phyloP scores from a whole-genome alignment of 169 alveolate species.

The Babesia ovata region DNA sequence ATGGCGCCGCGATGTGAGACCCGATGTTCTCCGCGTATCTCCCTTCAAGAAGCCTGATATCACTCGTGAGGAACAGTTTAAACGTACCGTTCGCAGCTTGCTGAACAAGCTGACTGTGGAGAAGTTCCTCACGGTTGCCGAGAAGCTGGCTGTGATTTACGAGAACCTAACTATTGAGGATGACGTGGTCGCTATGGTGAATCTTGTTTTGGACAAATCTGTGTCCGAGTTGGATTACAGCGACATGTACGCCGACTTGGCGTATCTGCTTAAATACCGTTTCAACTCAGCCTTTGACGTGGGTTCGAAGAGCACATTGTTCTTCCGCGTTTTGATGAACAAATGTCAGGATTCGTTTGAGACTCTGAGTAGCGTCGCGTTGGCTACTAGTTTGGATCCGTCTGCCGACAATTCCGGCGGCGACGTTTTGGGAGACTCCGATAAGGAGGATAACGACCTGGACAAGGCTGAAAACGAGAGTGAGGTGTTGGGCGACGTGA shows the following conservation, averaged over 20 bases:
- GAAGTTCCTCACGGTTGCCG: slow-evolving; percentile 85
- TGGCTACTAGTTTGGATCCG: neutral
- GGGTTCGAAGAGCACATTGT: slow-evolving; percentile 46
- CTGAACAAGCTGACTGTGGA: slow-evolving; percentile 88
- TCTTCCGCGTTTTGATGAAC: slow-evolving; percentile 51
- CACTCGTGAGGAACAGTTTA: slow-evolving; percentile 75
- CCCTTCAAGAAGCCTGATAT: slow-evolving; percentile 59
- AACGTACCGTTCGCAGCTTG: slow-evolving; percentile 81
- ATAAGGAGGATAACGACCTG: slow-evolving; percentile 12
- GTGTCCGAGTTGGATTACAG: slow-evolving; percentile 87
- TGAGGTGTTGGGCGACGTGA: slow-evolving; percentile 48
- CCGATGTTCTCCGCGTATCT: slow-evolving; percentile 17
- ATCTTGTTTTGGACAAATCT: slow-evolving; percentile 82
- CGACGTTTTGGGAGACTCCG: slow-evolving; percentile 35
- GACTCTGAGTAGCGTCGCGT: slow-evolving; percentile 23
- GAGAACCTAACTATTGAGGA: slow-evolving; percentile 73
- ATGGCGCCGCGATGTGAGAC: slow-evolving; percentile 43
- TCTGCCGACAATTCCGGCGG: neutral
- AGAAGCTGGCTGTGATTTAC: slow-evolving; percentile 78
- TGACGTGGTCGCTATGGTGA: slow-evolving; percentile 79
- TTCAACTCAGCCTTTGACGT: slow-evolving; percentile 63
- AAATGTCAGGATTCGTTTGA: slow-evolving; percentile 67
- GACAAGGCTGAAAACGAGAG: slow-evolving; percentile 55
- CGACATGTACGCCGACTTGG: slow-evolving; percentile 91
- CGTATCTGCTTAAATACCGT: slow-evolving; percentile 69